Conservation (phyloP, 2,329 filamentous ascomycete species). For the Talaromyces atroroseus region DNA sequence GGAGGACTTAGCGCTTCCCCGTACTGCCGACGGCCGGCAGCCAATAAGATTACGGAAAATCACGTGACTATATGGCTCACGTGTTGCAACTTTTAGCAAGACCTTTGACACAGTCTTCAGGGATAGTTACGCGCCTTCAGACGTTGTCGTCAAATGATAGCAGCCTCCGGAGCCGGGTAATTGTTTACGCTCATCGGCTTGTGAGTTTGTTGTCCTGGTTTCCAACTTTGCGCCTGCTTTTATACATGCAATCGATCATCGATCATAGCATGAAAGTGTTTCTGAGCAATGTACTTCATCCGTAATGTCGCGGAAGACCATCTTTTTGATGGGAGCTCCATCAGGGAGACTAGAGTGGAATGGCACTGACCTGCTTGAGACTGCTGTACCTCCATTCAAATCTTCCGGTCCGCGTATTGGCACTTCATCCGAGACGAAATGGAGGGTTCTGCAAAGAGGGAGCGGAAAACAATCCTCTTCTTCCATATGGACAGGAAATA, state of each 20-base stretch:
- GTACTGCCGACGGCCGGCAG: conserved; percentile 13
- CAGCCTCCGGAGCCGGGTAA: not conserved
- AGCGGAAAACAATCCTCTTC: not conserved
- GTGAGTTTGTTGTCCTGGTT: not conserved
- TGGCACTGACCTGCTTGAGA: conserved; percentile 45
- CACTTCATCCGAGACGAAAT: conserved; percentile 18
- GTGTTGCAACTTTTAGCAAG: not conserved
- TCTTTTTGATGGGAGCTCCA: conserved; percentile 60
- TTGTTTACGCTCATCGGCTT: too few species aligned
- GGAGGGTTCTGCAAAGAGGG: conserved; percentile 24
- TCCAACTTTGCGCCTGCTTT: not conserved
- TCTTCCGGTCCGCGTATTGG: conserved; percentile 2
- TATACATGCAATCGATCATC: not conserved
- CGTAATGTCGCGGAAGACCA: conserved; percentile 29
- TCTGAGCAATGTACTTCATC: not conserved
- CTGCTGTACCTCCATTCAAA: conserved; percentile 37
- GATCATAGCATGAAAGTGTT: not conserved
- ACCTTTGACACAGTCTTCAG: not conserved
- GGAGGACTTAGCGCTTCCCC: conserved; percentile 16
- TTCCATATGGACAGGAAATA: conserved; percentile 8
- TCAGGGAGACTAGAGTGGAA: conserved; percentile 51
- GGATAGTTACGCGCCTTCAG: not conserved
- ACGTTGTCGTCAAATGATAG: not conserved
- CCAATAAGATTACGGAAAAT: not conserved
- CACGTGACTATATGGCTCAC: not conserved